phyloP scores from a whole-genome alignment of 495 filamentous ascomycete species.

The Hypomontagnella submonticulosa region DNA sequence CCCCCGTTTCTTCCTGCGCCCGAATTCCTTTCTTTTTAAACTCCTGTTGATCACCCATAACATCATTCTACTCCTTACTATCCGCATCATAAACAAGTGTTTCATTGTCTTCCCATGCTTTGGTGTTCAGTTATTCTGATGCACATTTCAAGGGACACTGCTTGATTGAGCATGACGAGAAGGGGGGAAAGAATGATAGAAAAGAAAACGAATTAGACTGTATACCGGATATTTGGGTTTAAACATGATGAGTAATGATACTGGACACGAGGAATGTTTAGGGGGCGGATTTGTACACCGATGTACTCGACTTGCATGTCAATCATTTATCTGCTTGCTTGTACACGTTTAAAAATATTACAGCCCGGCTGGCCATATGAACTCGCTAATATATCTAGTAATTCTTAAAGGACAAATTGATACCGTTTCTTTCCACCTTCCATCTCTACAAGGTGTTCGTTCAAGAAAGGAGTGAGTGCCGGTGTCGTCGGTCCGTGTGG shows the following conservation, averaged over 20 bases:
- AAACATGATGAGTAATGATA: conserved; percentile 1
- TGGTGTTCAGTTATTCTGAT: conserved; percentile 36
- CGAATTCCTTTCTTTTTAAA: not conserved
- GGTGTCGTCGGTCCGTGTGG: too few relatives aligned
- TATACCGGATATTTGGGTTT: not conserved
- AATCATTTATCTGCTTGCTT: conserved; percentile 9
- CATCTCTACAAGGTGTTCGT: not conserved
- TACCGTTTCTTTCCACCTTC: not conserved
- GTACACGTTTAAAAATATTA: not conserved
- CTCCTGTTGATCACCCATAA: too few relatives aligned
- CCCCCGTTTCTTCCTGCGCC: conserved; percentile 8
- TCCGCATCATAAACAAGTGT: conserved; percentile 22
- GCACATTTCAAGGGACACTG: conserved; percentile 36
- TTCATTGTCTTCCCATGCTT: conserved; percentile 18
- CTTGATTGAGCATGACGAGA: conserved; percentile 32
- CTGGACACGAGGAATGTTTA: conserved; percentile 11
- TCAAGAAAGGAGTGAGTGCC: too few relatives aligned
- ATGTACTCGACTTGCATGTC: conserved; percentile 8
- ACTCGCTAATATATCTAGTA: conserved; percentile 41
- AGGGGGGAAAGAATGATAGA: not conserved
- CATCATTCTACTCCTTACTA: conserved; percentile 30
- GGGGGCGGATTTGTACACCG: not conserved
- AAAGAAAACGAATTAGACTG: not conserved
- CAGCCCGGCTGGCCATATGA: conserved; percentile 1
- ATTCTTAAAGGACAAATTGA: conserved; percentile 35